Base-by-base conservation (phyloP, 2,329 filamentous ascomycete genomes). In the Claviceps pusilla region DNA sequence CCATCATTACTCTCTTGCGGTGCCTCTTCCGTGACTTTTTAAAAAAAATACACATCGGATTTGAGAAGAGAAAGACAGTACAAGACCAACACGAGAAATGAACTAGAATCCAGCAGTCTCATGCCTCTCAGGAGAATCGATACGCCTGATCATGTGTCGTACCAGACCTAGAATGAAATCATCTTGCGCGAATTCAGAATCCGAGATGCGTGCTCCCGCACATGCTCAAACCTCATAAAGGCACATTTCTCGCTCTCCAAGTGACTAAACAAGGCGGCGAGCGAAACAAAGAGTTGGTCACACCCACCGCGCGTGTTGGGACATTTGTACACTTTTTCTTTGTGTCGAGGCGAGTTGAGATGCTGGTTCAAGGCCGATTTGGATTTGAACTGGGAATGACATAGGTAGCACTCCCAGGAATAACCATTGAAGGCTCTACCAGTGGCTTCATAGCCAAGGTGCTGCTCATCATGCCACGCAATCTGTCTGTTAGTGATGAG, bases 401-500 rank as follows among this genome's bases (percentile, higher is more conserved):
- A 83, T 5, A 83, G 54, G 41, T 59, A 59, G 48, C 61, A 62
- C 33, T 63, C 59, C 29, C 50, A 55, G 2, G 2, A 55, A 7
- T 12, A 0, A 1, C 73, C 73, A 51, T 80, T 78, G 61, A 65
- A 77, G 1, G 74, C 64, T 1, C 54, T 54, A 0, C 59, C 43
- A 0, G 67, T 76, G 1, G 71, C 74, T 6, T 63, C 57, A 57
- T 70, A 70, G 16, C 59, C 16, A 7, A 9, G 37, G 2, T 69
- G 66, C 0, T 63, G 35, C 12, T 51, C 54, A 7, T 54, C 65
- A 9, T 65, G 59, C 71, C 72, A 76, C 16, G 63, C 72, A 37
- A 80, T 62, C 42, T 75, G 70, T 3, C 73, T 73, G 56, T 73
- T 76, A 28, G 77, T 75, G 55, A 83, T 72, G 29, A 71, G 0